A percentile compares a stretch with the other conserved stretches of the same genome.
phyloP scores from a whole-genome alignment of 2,329 filamentous ascomycete genomes.

The Exophiala aquamarina region DNA sequence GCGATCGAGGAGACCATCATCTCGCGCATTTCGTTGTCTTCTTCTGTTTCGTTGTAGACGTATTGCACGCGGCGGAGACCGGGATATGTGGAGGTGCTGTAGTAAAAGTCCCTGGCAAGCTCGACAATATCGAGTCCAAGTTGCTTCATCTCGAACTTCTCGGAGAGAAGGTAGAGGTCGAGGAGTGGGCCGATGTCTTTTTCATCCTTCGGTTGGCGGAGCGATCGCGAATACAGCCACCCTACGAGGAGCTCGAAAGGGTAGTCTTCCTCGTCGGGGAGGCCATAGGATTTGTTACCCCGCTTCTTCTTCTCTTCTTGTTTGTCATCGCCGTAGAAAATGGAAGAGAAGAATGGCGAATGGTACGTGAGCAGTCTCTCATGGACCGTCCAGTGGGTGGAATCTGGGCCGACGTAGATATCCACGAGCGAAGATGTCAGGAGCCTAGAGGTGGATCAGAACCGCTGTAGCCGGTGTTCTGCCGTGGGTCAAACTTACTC shows the following conservation, averaged over 20 bases:
- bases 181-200: constrained; percentile 51
- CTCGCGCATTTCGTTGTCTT: constrained; percentile 49
- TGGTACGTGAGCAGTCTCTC: constrained; percentile 57
- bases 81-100: constrained; percentile 53
- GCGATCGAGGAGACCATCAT: constrained; percentile 52
- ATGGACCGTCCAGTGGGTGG: constrained; percentile 57
- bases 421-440: constrained; percentile 56
- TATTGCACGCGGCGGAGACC: constrained; percentile 55
- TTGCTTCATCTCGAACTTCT: constrained; percentile 52
- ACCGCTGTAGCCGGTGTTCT: too few species aligned
- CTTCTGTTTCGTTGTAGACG: constrained; percentile 51
- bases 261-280: constrained; percentile 54
- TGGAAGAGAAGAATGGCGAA: constrained; percentile 54
- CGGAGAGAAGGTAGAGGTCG: constrained; percentile 55
- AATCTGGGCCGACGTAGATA: constrained; percentile 55
- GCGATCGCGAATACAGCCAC: constrained; percentile 52
- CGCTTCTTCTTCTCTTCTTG: constrained; percentile 30
- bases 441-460: constrained; percentile 39
- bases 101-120: constrained; percentile 52
- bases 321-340: constrained; percentile 47
- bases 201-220: constrained; percentile 51
- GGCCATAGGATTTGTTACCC: constrained; percentile 40
- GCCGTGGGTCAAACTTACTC: constrained; percentile 34
- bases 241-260: constrained; percentile 54
- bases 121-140: constrained; percentile 51